Evolutionary conservation across 176 grass and related monocot genomes (phyloP).

Genomic region (Oryza rufipogon): DNA sequence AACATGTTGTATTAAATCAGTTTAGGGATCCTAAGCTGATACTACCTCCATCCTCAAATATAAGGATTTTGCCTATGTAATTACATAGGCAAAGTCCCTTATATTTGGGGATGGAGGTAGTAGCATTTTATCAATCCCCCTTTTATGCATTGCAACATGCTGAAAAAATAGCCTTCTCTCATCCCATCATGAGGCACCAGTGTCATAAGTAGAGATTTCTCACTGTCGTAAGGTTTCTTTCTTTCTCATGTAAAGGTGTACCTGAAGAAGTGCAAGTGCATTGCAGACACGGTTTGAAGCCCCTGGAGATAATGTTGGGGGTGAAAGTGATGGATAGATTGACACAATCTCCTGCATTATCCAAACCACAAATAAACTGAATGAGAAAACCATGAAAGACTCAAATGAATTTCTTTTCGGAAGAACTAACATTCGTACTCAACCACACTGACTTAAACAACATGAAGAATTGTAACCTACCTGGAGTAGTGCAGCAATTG

Average conservation of each 20-base stretch:
- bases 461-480: conserved; percentile 41
- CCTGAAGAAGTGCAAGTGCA: conserved; percentile 95
- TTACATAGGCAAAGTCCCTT: too few relatives aligned
- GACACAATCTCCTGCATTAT: conserved; percentile 81
- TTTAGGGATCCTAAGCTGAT: not conserved
- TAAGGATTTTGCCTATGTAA: too few relatives aligned
- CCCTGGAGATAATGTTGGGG: conserved; percentile 62
- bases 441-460: conserved; percentile 8
- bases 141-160: not conserved
- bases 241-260: conserved; percentile 40
- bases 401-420: not conserved
- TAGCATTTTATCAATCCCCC: not conserved
- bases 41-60: too few relatives aligned
- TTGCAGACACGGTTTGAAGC: conserved; percentile 95
- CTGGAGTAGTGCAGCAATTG: conserved; percentile 81
- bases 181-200: not conserved
- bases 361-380: conserved; percentile 28
- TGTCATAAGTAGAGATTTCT: not conserved
- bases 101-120: too few relatives aligned
- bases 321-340: conserved; percentile 73
- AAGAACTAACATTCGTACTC: not conserved
- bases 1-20: conserved; percentile 26
- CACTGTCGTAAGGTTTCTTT: not conserved
- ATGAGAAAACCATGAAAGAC: conserved; percentile 14
- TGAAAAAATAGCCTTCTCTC: conserved; percentile 11